Conservation (phyloP, 805 yeast species). For the Lipomyces chichibuensis region DNA sequence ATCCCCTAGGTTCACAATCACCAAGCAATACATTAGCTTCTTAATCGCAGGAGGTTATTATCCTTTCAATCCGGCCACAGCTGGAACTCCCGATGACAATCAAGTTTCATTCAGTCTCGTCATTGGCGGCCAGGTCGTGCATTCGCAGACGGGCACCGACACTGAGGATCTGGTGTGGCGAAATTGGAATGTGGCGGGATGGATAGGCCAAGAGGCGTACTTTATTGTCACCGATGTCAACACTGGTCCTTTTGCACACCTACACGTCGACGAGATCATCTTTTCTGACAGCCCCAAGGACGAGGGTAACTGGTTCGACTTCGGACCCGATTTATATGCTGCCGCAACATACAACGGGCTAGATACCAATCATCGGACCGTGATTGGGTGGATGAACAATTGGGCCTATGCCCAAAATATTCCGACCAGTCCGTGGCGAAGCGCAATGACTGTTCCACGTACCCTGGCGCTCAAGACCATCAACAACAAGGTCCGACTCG, state of each 20-base stretch:
- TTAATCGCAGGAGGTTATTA: constrained; percentile 8
- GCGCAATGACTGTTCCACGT: constrained; percentile 41
- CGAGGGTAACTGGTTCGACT: constrained; percentile 21
- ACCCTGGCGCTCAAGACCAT: background rate
- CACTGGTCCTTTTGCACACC: constrained; percentile 11
- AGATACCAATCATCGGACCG: constrained; percentile 42
- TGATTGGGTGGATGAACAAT: constrained; percentile 51
- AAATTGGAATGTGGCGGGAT: constrained; percentile 8
- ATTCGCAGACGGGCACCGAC: constrained; percentile 2
- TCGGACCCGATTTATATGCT: constrained; percentile 42
- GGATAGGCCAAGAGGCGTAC: constrained; percentile 4
- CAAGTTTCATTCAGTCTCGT: constrained; percentile 8
- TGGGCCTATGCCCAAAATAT: constrained; percentile 49
- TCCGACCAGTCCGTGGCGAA: constrained; percentile 48
- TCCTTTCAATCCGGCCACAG: constrained; percentile 7
- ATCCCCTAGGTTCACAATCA: constrained; percentile 8
- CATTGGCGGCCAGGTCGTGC: constrained; percentile 5
- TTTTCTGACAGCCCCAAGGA: constrained; percentile 6
- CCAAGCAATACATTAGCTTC: constrained; percentile 6
- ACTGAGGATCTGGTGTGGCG: constrained; percentile 7
- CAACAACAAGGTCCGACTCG: background rate
- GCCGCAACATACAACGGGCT: constrained; percentile 45
- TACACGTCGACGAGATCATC: constrained; percentile 16
- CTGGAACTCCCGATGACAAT: background rate
- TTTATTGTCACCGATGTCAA: constrained; percentile 2